Base-by-base conservation (phyloP, 2,329 filamentous ascomycete species). In the Ophiostoma piceae region DNA sequence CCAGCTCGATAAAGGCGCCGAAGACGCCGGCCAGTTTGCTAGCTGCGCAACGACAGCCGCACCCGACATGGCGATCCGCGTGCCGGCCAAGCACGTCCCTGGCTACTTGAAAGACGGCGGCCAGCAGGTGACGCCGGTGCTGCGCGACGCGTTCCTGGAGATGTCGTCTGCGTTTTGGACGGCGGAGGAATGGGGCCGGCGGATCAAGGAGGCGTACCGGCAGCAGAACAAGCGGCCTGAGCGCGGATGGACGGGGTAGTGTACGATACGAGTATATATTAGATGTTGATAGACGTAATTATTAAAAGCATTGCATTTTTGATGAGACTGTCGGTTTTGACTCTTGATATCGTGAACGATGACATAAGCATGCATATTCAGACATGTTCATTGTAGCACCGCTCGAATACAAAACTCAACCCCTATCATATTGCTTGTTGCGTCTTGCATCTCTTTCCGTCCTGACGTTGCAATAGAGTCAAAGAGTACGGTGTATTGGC, bases 81-180 rank as follows among this genome's bases (percentile, higher is more conserved):
- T 69, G 7, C 65, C 69, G 4, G 1, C 41, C 11, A 67, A 65
- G 9, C 71, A 76, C 39, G 70, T 76, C 11, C 85, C 85, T 0
- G 72, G 75, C 29, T 88, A 85, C 74, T 80, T 89, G 0, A 82
- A 83, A 68, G 84, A 87, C 68, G 74, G 77, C 41, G 87, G 86
- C 16, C 79, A 80, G 3, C 85, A 88, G 76, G 82, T 89, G 43
- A 89, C 87, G 6, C 86, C 87, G 0, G 87, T 84, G 14, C 77
- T 89, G 26, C 76, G 75, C n/a, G 78, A 81, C 35, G 85, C 67
- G n/a, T 19, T 72, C 9, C 35, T 73, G 14, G 67, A 70, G 29
- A 37, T 64, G 9, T 70, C 71, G 16, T 32, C 67, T 7, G 9
- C 70, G 12, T 54, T 70, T n/a, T 68, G 62, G 72, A 51, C 73